Conservation (phyloP, 331 rosid genomes). For the Pyracantha coccinea region DNA sequence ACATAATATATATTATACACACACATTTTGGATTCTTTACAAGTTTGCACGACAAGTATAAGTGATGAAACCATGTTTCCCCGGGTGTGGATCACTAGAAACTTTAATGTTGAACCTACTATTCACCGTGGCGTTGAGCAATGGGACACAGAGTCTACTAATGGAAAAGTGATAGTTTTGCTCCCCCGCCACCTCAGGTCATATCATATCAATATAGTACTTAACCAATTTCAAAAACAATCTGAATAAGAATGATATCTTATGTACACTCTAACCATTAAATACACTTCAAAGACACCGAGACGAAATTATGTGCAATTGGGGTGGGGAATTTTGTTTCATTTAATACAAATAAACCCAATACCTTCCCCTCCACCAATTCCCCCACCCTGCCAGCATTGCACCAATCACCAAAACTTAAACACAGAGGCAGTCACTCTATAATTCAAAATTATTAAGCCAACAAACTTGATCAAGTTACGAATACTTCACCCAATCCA, state of each 20-base stretch:
- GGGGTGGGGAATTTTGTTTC: background rate
- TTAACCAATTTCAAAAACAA: background rate
- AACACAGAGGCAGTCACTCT: background rate
- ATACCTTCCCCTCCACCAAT: background rate
- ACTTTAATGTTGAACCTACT: background rate
- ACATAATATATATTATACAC: background rate
- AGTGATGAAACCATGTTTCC: background rate
- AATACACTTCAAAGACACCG: background rate
- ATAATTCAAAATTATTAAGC: background rate
- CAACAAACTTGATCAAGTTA: background rate
- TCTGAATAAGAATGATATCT: background rate
- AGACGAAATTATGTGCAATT: background rate
- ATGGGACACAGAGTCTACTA: background rate
- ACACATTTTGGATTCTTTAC: background rate
- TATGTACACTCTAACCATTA: background rate
- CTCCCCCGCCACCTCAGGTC: background rate
- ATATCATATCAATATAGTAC: background rate
- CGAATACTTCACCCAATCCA: background rate
- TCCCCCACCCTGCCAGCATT: background rate
- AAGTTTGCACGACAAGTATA: background rate
- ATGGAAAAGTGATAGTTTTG: background rate
- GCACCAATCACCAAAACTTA: background rate
- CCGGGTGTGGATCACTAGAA: background rate
- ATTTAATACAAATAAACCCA: background rate
- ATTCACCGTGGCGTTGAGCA: background rate